These are phyloP conservation scores for Sphaerostilbella broomeana DNA, from an alignment of 2,329 filamentous ascomycete species.

Conservation along the genomic window DNA sequence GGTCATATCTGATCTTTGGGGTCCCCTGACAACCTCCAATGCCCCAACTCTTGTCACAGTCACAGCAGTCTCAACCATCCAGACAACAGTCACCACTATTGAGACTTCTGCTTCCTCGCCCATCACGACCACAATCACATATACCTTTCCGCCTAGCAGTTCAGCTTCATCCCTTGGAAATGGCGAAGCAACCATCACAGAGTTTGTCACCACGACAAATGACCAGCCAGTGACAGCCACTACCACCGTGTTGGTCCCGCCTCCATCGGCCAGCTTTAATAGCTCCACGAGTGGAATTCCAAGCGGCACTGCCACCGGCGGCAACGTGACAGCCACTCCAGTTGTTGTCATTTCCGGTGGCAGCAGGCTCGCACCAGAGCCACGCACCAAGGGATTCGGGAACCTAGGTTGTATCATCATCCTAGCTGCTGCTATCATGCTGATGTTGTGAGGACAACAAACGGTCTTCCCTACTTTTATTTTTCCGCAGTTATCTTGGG, in stretches of 20 bases:
- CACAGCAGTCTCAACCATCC: conserved; percentile 21
- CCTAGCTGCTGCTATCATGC: conserved; percentile 29
- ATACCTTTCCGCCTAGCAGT: background rate
- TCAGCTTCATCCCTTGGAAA: conserved; percentile 17
- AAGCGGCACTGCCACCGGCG: conserved; percentile 22
- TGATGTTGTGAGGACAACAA: conserved; percentile 24
- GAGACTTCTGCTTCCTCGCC: conserved; percentile 16
- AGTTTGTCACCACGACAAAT: conserved; percentile 27
- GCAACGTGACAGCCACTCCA: conserved; percentile 17
- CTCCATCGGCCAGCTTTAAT: conserved; percentile 24
- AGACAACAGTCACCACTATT: conserved; percentile 21
- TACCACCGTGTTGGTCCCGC: conserved; percentile 27
- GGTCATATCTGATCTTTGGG: conserved; percentile 27
- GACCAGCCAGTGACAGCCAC: conserved; percentile 23
- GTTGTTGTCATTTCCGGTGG: conserved; percentile 27
- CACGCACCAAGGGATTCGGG: conserved; percentile 24
- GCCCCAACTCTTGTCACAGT: conserved; percentile 18
- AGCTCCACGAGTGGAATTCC: conserved; percentile 19
- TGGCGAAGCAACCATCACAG: conserved; percentile 25
- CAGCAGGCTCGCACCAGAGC: conserved; percentile 27
- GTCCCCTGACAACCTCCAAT: conserved; percentile 11
- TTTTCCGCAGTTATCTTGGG: background rate
- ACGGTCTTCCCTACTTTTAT: background rate
- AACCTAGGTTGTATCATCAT: conserved; percentile 31
- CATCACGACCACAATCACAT: conserved; percentile 20